phyloP scores from a whole-genome alignment of 306 rosid genomes.

The Leucaena leucocephala region DNA sequence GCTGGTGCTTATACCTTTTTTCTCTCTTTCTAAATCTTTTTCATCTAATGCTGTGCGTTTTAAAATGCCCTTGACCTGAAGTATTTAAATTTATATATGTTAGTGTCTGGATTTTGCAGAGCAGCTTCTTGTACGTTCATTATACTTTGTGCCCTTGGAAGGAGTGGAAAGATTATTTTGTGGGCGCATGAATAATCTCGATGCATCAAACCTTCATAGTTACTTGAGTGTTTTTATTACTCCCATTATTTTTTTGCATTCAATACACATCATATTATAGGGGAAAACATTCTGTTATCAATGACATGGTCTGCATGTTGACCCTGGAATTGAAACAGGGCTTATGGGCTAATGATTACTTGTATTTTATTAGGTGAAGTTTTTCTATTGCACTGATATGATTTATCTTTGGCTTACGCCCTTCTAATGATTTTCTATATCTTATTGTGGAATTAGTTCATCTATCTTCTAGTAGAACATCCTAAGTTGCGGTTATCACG shows the following conservation, averaged over 20 bases:
- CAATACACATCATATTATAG: not conserved
- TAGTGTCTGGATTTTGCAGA: not conserved
- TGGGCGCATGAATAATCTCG: not conserved
- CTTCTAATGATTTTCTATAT: constrained; percentile 24
- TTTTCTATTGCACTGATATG: constrained; percentile 7
- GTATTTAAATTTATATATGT: not conserved
- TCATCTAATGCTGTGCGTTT: constrained; percentile 12
- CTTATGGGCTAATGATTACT: not conserved
- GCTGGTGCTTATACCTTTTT: too few relatives aligned
- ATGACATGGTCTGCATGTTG: constrained; percentile 12
- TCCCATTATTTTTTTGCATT: not conserved
- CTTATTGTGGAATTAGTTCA: constrained; percentile 62
- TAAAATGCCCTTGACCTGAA: constrained; percentile 8
- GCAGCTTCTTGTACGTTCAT: not conserved
- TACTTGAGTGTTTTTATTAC: constrained; percentile 12
- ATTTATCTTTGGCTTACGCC: constrained; percentile 12
- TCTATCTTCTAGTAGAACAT: constrained; percentile 77
- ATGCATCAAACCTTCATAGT: constrained; percentile 8
- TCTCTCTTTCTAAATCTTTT: not conserved
- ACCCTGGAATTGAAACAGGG: constrained; percentile 10
- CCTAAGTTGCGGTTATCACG: constrained; percentile 72
- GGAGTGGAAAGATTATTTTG: constrained; percentile 22
- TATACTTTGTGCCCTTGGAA: not conserved
- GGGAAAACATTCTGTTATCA: not conserved
- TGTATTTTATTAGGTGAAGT: not conserved